These are phyloP conservation scores for Mycena pura DNA, from an alignment of 768 basidiomycete species.

Conservation along the genomic window DNA sequence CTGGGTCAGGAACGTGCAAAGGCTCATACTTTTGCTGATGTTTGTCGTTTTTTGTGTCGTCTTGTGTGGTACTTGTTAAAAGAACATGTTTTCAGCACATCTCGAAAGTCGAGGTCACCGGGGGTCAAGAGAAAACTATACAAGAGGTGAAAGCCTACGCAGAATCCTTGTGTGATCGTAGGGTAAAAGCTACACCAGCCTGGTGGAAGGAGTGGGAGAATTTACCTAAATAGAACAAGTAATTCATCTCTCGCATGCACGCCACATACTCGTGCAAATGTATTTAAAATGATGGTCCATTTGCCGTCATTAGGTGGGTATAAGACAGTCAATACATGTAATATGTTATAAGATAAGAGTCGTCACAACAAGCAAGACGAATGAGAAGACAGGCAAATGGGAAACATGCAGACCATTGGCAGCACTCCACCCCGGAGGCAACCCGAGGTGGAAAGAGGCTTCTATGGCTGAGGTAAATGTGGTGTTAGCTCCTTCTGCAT, in stretches of 20 bases:
- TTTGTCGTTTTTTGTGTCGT: neutral
- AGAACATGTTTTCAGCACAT: neutral
- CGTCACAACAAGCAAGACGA: slow-evolving; percentile 20
- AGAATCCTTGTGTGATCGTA: neutral
- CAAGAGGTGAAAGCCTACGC: neutral
- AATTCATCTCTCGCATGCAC: neutral
- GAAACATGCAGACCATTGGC: slow-evolving; percentile 17
- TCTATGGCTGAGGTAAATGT: slow-evolving; percentile 61
- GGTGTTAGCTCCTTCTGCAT: slow-evolving; percentile 55
- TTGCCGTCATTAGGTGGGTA: neutral
- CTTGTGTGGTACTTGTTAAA: neutral
- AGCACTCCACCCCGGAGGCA: slow-evolving; percentile 65
- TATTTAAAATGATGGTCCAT: too few species aligned
- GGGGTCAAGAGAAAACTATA: slow-evolving; percentile 27
- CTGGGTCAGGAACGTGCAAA: neutral
- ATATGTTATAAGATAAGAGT: slow-evolving; percentile 28
- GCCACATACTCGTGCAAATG: too few species aligned
- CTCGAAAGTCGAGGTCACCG: neutral
- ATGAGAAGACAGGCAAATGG: slow-evolving; percentile 9
- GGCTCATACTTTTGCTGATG: slow-evolving; percentile 3
- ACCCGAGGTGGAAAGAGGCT: slow-evolving; percentile 62
- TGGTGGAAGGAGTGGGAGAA: slow-evolving; percentile 41
- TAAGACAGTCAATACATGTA: slow-evolving; percentile 21
- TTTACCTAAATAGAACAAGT: neutral
- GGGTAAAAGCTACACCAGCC: slow-evolving; percentile 29